A percentile compares a stretch with the other conserved stretches of the same genome.
These are phyloP conservation scores for Candida piceae DNA, from an alignment of 805 yeast genomes.

Conservation along the genomic window DNA sequence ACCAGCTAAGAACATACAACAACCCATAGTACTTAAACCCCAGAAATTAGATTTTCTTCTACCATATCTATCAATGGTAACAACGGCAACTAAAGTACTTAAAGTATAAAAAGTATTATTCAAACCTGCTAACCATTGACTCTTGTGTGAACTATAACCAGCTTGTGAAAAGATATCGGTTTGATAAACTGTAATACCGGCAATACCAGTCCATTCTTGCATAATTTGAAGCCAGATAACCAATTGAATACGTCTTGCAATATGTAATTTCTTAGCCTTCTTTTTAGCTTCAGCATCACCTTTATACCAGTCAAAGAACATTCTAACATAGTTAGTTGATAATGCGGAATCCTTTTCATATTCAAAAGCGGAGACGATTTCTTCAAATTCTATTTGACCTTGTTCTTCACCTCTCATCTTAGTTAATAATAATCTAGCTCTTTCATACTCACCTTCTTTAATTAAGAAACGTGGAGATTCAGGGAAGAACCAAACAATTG, in stretches of 20 bases:
- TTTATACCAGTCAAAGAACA: conserved; percentile 16
- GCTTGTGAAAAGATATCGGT: conserved; percentile 36
- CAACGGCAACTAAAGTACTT: conserved; percentile 26
- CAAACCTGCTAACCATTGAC: conserved; percentile 22
- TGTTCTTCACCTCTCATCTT: conserved; percentile 35
- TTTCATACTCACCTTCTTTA: conserved; percentile 35
- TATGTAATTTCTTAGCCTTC: conserved; percentile 21
- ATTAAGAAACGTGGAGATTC: conserved; percentile 42
- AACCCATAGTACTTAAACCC: conserved; percentile 32
- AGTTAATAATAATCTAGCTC: conserved; percentile 39
- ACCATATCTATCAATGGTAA: conserved; percentile 34
- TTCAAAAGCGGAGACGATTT: conserved; percentile 20
- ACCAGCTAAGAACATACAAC: conserved; percentile 40
- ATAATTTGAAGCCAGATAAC: conserved; percentile 32
- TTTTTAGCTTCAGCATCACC: conserved; percentile 20
- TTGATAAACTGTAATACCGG: conserved; percentile 32
- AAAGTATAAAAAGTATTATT: conserved; percentile 17
- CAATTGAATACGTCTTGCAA: conserved; percentile 23
- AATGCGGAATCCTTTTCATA: conserved; percentile 25
- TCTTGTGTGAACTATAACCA: conserved; percentile 25
- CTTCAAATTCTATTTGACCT: conserved; percentile 16
- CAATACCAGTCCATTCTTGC: conserved; percentile 42
- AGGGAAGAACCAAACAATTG: conserved; percentile 28
- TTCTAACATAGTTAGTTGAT: conserved; percentile 23
- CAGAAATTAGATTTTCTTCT: conserved; percentile 40